These are phyloP conservation scores for Acmispon strigosus DNA, from an alignment of 306 rosid species.

Conservation along the genomic window DNA sequence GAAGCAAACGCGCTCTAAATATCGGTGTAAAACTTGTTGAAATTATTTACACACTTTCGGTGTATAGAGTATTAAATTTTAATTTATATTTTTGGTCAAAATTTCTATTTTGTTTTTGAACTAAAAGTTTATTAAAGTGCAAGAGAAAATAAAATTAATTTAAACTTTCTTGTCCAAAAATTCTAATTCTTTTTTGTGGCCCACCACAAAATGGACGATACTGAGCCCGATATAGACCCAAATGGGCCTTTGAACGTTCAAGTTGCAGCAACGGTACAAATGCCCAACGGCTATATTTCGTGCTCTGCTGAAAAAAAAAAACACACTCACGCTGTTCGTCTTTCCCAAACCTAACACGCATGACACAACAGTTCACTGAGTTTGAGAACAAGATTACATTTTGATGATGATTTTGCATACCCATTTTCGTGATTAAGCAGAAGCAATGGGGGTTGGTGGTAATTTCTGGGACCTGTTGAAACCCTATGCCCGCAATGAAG, in stretches of 20 bases:
- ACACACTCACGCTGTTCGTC: neutral
- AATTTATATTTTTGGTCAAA: no score
- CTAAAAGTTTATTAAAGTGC: no score
- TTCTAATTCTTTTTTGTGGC: no score
- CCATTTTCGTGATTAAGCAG: slow-evolving; percentile 7
- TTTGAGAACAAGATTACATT: neutral
- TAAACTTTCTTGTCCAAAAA: no score
- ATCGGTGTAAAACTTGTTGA: no score
- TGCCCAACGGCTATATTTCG: slow-evolving; percentile 22
- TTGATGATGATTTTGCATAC: slow-evolving; percentile 14
- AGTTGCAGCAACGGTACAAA: slow-evolving; percentile 12
- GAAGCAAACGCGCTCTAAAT: no score
- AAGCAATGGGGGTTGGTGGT: slow-evolving; percentile 73
- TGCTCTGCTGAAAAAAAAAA: neutral
- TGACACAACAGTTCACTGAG: neutral
- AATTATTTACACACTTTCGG: no score
- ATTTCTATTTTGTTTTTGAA: no score
- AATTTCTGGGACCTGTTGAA: slow-evolving; percentile 84
- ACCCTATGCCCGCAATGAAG: slow-evolving; percentile 66
- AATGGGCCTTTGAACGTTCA: slow-evolving; percentile 17
- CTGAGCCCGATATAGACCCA: neutral
- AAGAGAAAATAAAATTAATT: no score
- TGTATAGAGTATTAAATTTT: no score
- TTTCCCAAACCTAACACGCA: slow-evolving; percentile 24
- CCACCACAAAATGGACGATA: no score